Base-by-base conservation (phyloP, 2,329 filamentous ascomycete genomes). In the Ascochyta koolunga region DNA sequence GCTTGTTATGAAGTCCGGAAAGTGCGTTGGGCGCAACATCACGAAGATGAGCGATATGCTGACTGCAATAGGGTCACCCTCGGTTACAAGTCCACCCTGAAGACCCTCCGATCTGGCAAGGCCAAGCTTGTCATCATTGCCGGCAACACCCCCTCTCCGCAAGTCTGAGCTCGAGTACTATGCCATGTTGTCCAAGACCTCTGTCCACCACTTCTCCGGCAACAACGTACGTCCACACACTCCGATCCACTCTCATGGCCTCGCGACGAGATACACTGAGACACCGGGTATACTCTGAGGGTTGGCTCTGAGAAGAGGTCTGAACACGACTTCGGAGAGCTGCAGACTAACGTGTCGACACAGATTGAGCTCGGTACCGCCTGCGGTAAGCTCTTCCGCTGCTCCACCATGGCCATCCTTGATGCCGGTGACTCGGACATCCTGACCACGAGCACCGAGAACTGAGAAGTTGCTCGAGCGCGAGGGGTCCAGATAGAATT, bases 361-460 rank as follows among this genome's bases (percentile, higher is more conserved):
- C 79, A 98, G 93, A 97, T 98, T 77, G 95, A 98, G 84, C 86
- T 99, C 68, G 95, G 95, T 76, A 98, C 93, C 77, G 93, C 92
- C 71, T 97, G 93, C 83, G 95, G 95, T 85, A 98, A 98, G 86
- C 89, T 99, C 77, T 99, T 96, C 89, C 87, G 92, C 72, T 96
- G 91, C 88, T 93, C 91, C 69, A 96, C 93, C 81, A 96, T 99
- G 90, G 89, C 93, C 72, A 89, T 98, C 77, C 83, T 98, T 68
- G 95, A 99, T 81, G 92, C 93, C 78, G 95, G 71, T 79, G 79
- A 98, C 87, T 96, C 91, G 70, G 95, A 99, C 81, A 99, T 99
- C 80, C 86, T 99, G 72, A 88, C 83, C 81, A 87, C 91, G 80
- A 86, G 87, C 70, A 69, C 77, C 49, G 70, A 73, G 60, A 80